A percentile compares a stretch with the other conserved stretches of the same genome.
These are phyloP conservation scores for Aphanomyces cochlioides DNA, from an alignment of 352 stramenopile genomes.

Conservation along the genomic window DNA sequence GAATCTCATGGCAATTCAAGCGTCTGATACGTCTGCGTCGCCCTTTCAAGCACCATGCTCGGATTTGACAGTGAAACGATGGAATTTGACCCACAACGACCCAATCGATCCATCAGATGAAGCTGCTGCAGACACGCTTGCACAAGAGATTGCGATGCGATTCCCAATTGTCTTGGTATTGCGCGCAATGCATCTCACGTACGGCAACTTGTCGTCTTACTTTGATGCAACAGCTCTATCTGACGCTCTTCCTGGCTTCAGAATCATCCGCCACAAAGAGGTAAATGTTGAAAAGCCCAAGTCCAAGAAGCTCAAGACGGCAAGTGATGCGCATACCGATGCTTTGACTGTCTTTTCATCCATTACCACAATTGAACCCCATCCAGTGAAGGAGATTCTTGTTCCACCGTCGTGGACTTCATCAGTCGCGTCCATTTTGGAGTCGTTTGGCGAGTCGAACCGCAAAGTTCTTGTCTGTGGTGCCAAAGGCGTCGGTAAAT, in stretches of 20 bases:
- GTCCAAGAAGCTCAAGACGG: constrained; percentile 11
- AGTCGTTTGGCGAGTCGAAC: constrained; percentile 31
- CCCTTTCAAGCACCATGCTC: constrained; percentile 28
- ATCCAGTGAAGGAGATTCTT: constrained; percentile 17
- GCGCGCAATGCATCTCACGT: constrained; percentile 57
- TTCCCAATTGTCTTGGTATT: constrained; percentile 75
- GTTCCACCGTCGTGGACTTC: constrained; percentile 56
- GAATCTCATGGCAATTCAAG: constrained; percentile 59
- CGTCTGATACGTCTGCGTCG: constrained; percentile 34
- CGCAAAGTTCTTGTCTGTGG: constrained; percentile 89
- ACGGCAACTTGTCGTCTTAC: constrained; percentile 71
- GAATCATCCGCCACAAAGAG: constrained; percentile 64
- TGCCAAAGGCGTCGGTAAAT: constrained; percentile 95
- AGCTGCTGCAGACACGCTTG: constrained; percentile 59
- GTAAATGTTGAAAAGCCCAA: background rate
- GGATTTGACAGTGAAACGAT: background rate
- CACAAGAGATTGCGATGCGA: constrained; percentile 48
- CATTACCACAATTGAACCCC: constrained; percentile 16
- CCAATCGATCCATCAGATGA: constrained; percentile 62
- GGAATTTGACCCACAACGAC: constrained; percentile 2
- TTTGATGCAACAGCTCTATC: constrained; percentile 45
- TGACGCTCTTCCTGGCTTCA: constrained; percentile 73
- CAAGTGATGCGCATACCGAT: background rate
- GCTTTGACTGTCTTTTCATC: constrained; percentile 16
- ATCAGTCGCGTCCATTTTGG: constrained; percentile 48